Base-by-base conservation (phyloP, 768 basidiomycete species). In the Pleurotus ostreatus region DNA sequence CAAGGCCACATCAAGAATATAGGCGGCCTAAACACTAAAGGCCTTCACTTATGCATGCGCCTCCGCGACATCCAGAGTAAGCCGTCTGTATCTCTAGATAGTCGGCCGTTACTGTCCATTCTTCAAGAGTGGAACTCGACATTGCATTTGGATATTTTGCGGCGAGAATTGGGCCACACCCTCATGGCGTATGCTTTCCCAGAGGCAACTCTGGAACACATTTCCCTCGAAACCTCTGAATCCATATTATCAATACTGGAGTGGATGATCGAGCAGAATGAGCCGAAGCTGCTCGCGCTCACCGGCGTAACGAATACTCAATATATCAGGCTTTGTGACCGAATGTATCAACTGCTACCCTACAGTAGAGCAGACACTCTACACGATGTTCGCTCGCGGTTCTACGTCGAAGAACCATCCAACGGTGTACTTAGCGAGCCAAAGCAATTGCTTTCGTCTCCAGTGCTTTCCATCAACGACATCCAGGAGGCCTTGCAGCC, bases 231-330 rank as follows among this genome's bases (percentile, higher is more conserved):
- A 16, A 70, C 63, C 1, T 74, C 81, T 12, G 71, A 72, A 20
- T 63, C 63, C 5, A 58, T 77, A 7, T 63, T 84, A 15, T 66
- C 73, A 3, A 69, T 82, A 1, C 70, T 88, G n/a, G 71, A 76
- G 53, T 88, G 85, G 84, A 70, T 85, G n/a, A 62, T 72, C 11
- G 66, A 72, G 3, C 78, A 79, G 44, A 71, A 71, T 4, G 70
- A 76, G 5, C 64, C 73, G 46, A 76, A 74, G 41, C 71, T 81
- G 15, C 67, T 66, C n/a, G 74, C 75, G 18, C 71, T 88, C 7
- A 73, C 67, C 9, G 79, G 80, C 7, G 72, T 88, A 53, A 74
- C 79, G 3, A 59, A 67, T 44, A 74, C 80, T 18, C 74, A 71
- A 0, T 79, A 84, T 61, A 65, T 72, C 5, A 68, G 72, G 13